A percentile compares a stretch with the other conserved stretches of the same genome.
Conservation (phyloP, 73 alveolate genomes). For the Paramecium octaurelia region DNA sequence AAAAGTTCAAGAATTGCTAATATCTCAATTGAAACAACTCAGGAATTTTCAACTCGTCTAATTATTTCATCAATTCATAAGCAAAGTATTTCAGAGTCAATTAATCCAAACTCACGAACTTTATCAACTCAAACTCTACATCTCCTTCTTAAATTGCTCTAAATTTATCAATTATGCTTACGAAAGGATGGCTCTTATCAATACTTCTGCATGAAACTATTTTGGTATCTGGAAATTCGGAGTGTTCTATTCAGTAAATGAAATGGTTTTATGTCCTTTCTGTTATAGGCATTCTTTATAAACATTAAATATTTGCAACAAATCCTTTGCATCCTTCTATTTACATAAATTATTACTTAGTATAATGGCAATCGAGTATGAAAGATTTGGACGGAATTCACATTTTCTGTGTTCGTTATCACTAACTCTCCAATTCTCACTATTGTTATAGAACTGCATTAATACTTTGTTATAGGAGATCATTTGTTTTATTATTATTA, state of each 20-base stretch:
- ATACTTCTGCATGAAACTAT: not conserved
- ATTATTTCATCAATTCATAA: constrained; percentile 1
- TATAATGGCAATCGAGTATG: not conserved
- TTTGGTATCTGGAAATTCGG: not conserved
- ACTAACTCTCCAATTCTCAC: not conserved
- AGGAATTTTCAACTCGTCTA: not conserved
- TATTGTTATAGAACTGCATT: not conserved
- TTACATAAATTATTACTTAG: not conserved
- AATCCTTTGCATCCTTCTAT: not conserved
- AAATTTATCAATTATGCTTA: not conserved
- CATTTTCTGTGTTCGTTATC: not conserved
- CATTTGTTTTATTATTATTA: not conserved
- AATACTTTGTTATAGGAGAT: not conserved
- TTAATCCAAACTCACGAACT: not conserved
- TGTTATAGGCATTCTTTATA: not conserved
- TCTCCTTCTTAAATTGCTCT: not conserved
- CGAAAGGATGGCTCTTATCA: not conserved
- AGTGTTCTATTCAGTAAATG: not conserved
- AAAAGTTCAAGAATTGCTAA: not conserved
- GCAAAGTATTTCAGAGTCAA: not conserved
- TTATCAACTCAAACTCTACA: not conserved
- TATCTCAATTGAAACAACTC: not conserved
- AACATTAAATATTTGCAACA: not conserved
- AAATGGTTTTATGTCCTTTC: not conserved
- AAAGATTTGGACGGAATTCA: not conserved